Conservation (phyloP, 768 basidiomycete species). For the Pisolithus orientalis region DNA sequence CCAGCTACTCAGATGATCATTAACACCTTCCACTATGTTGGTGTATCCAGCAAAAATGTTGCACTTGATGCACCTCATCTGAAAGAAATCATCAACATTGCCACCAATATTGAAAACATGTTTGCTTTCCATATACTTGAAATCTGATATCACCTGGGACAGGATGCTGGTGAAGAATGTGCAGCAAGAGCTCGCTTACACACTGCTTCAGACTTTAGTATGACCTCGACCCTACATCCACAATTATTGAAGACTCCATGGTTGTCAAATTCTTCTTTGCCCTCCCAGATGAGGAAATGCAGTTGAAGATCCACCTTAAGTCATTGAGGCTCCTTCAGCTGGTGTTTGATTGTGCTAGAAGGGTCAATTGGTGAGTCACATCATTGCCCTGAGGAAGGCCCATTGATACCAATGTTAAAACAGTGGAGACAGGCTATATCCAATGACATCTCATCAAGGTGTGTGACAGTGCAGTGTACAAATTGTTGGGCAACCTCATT, state of each 20-base stretch:
- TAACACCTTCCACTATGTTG: too few species aligned
- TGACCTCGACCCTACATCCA: slow-evolving; percentile 83
- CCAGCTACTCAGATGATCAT: too few species aligned
- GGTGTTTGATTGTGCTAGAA: slow-evolving; percentile 93
- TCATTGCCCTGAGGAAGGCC: too few species aligned
- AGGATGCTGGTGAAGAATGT: slow-evolving; percentile 71
- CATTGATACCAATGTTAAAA: too few species aligned
- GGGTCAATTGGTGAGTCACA: slow-evolving; percentile 97
- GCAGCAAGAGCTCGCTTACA: slow-evolving; percentile 89
- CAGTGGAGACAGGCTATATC: too few species aligned
- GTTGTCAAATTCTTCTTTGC: too few species aligned
- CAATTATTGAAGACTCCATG: too few species aligned
- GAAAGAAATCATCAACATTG: slow-evolving; percentile 99
- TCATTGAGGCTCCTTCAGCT: slow-evolving; percentile 97
- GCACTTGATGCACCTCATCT: slow-evolving; percentile 84
- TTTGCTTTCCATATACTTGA: slow-evolving; percentile 86
- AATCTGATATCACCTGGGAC: slow-evolving; percentile 38
- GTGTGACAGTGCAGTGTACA: too few species aligned
- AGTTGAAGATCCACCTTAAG: slow-evolving; percentile 81
- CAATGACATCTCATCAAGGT: too few species aligned
- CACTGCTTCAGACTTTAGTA: slow-evolving; percentile 92
- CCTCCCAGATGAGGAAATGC: slow-evolving; percentile 95
- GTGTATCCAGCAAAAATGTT: too few species aligned
- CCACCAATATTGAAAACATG: slow-evolving; percentile 98
- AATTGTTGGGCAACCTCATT: too few species aligned